phyloP scores from a whole-genome alignment of 1,139 yeast species.

The Kurtzmaniella quercitrusa region DNA sequence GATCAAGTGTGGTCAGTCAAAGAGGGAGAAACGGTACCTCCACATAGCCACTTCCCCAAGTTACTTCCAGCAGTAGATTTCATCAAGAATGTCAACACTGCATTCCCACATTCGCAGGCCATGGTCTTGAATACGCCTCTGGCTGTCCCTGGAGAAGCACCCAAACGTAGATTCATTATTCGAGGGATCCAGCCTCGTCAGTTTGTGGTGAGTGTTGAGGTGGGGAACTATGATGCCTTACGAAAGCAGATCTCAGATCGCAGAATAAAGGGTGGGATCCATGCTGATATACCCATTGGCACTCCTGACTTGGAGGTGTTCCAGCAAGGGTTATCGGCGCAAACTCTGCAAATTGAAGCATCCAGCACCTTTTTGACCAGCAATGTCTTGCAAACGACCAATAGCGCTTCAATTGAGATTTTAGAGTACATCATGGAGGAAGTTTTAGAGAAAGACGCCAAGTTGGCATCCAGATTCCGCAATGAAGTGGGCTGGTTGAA shows the following conservation, averaged over 20 bases:
- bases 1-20: slow-evolving; percentile 36
- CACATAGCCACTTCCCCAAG: slow-evolving; percentile 48
- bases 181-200: slow-evolving; percentile 69
- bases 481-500: slow-evolving; percentile 42
- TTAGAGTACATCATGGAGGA: slow-evolving; percentile 30
- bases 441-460: slow-evolving; percentile 24
- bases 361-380: background rate
- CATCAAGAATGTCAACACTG: slow-evolving; percentile 87
- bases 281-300: slow-evolving; percentile 25
- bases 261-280: slow-evolving; percentile 8
- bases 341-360: background rate
- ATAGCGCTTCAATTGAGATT: slow-evolving; percentile 26
- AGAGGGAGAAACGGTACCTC: slow-evolving; percentile 29
- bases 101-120: slow-evolving; percentile 89
- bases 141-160: slow-evolving; percentile 46
- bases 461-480: slow-evolving; percentile 24
- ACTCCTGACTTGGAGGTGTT: slow-evolving; percentile 34
- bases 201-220: slow-evolving; percentile 39
- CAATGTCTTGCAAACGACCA: slow-evolving; percentile 16
- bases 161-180: slow-evolving; percentile 74
- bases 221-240: slow-evolving; percentile 44
- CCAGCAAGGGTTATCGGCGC: slow-evolving; percentile 19
- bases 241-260: slow-evolving; percentile 16
- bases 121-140: slow-evolving; percentile 65
- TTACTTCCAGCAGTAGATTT: slow-evolving; percentile 94